A percentile compares a stretch with the other conserved stretches of the same genome.
phyloP scores from a whole-genome alignment of 805 yeast species.

The Starmerella floris region DNA sequence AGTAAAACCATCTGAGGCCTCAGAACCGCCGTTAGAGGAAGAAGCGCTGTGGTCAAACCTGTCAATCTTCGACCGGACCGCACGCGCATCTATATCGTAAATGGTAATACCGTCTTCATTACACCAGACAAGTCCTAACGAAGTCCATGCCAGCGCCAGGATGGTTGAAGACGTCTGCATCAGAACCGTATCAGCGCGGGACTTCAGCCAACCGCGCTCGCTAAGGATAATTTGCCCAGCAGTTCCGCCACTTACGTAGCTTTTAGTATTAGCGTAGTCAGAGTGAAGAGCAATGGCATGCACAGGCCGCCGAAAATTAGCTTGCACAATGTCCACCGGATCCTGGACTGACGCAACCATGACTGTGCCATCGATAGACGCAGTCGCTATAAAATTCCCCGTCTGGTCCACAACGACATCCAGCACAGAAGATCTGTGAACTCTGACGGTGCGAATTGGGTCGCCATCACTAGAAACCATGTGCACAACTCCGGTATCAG shows the following conservation, averaged over 20 bases:
- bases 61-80: conserved; percentile 38
- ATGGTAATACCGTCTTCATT: conserved; percentile 67
- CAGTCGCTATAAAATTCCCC: conserved; percentile 54
- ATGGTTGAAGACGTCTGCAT: conserved; percentile 37
- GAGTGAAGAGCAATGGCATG: conserved; percentile 75
- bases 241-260: conserved; percentile 80
- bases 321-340: conserved; percentile 51
- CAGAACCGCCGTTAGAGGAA: background rate
- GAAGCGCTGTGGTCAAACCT: conserved; percentile 40
- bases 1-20: conserved; percentile 66
- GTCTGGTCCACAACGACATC: conserved; percentile 58
- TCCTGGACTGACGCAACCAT: conserved; percentile 60
- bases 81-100: conserved; percentile 42
- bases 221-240: conserved; percentile 69
- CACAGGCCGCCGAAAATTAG: conserved; percentile 75
- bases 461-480: conserved; percentile 47
- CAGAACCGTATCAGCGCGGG: conserved; percentile 52
- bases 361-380: conserved; percentile 88
- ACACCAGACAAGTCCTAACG: conserved; percentile 66
- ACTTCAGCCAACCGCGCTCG: conserved; percentile 76
- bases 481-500: conserved; percentile 76
- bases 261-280: conserved; percentile 45
- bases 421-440: conserved; percentile 74
- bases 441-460: conserved; percentile 58
- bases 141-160: conserved; percentile 45